Evolutionary conservation across 495 filamentous ascomycete species (phyloP).

Genomic region (Clavariopsis aquatica): DNA sequence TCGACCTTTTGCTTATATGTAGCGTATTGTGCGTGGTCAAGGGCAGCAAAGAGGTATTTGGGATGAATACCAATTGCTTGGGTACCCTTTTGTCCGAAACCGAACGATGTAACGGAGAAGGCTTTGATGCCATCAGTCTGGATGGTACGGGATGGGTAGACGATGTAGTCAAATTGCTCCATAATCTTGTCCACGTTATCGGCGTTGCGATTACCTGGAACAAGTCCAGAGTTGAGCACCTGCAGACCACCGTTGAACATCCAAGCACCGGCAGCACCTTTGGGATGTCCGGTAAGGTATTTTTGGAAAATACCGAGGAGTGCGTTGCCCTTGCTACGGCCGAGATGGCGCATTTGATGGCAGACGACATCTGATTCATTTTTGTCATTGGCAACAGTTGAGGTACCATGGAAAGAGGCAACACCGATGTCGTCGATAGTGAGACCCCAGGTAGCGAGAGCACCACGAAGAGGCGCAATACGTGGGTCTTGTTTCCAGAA

Average conservation of each 20-base stretch:
- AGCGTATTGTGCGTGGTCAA: constrained; percentile 80
- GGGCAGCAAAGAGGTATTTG: constrained; percentile 91
- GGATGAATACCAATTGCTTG: constrained; percentile 97
- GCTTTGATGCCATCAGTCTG: constrained; percentile 98
- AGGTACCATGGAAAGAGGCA: constrained; percentile 98
- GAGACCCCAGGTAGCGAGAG: constrained; percentile 94
- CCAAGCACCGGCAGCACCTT: constrained; percentile 98
- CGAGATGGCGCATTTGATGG: constrained; percentile 93
- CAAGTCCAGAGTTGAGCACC: constrained; percentile 86
- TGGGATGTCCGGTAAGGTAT: constrained; percentile 97
- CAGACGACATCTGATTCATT: constrained; percentile 98
- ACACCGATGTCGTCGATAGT: constrained; percentile 95
- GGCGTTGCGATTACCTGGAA: constrained; percentile 96
- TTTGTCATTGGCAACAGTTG: constrained; percentile 98
- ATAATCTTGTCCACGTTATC: constrained; percentile 96
- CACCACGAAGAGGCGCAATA: constrained; percentile 92
- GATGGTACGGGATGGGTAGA: constrained; percentile 91
- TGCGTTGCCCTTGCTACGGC: constrained; percentile 93
- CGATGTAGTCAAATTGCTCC: constrained; percentile 96
- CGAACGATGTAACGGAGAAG: constrained; percentile 98
- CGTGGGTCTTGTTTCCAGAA: constrained; percentile 96
- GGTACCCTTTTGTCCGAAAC: constrained; percentile 98
- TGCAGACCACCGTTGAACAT: constrained; percentile 99
- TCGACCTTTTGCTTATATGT: constrained; percentile 85
- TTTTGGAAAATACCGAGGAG: constrained; percentile 99